phyloP scores from a whole-genome alignment of 164 flowering plant genomes.

The Taxillus chinensis region DNA sequence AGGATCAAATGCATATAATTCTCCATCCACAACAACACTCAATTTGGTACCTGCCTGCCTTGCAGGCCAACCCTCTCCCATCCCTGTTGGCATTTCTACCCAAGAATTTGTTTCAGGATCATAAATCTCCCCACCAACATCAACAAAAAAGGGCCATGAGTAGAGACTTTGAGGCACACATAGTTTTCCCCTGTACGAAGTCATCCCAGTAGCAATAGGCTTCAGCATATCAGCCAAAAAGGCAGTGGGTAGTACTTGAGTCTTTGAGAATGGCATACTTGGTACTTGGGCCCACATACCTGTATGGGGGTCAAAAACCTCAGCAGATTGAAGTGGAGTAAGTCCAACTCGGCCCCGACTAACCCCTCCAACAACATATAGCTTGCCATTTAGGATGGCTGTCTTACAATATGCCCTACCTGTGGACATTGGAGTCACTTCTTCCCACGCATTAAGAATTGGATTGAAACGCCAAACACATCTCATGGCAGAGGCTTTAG shows the following conservation, averaged over 20 bases:
- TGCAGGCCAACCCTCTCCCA: conserved; percentile 99
- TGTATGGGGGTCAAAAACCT: conserved; percentile 66
- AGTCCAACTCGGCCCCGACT: conserved; percentile 59
- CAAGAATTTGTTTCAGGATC: conserved; percentile 73
- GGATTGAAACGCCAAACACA: conserved; percentile 77
- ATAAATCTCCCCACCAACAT: conserved; percentile 81
- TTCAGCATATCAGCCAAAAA: conserved; percentile 70
- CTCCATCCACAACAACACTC: conserved; percentile 75
- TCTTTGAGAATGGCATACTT: conserved; percentile 82
- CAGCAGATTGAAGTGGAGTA: conserved; percentile 80
- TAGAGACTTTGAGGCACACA: conserved; percentile 83
- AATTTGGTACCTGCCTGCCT: conserved; percentile 84
- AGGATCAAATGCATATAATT: conserved; percentile 79
- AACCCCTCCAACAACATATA: conserved; percentile 83
- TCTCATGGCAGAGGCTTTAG: conserved; percentile 49
- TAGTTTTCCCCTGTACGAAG: conserved; percentile 65
- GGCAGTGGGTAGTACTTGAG: conserved; percentile 67
- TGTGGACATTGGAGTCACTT: conserved; percentile 40
- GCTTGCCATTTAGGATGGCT: conserved; percentile 41
- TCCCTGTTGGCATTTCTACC: conserved; percentile 86
- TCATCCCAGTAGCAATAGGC: conserved; percentile 93
- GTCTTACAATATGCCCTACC: conserved; percentile 62
- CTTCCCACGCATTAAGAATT: conserved; percentile 54
- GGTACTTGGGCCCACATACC: conserved; percentile 66
- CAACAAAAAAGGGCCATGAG: conserved; percentile 87